Percentiles rank a stretch among this genome's conserved stretches.
Conservation (phyloP, 2,329 filamentous ascomycete genomes). For the Fusarium praegraminearum region DNA sequence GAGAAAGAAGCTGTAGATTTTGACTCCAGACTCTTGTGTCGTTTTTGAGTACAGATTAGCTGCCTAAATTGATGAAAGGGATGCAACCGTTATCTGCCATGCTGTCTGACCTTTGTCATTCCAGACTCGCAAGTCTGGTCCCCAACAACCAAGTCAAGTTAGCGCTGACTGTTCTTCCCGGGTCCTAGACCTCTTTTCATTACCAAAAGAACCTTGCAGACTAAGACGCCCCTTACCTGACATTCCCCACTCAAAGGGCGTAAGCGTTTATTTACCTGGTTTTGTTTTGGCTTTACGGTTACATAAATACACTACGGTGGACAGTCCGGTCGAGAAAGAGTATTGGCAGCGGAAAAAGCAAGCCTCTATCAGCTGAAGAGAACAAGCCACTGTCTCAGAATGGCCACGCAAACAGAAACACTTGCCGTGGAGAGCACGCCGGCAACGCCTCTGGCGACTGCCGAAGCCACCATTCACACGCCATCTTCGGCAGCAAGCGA, state of each 20-base stretch:
- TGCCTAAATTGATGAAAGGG: no score
- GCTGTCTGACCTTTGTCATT: neutral
- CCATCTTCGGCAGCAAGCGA: neutral
- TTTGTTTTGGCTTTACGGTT: neutral
- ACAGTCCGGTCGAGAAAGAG: no score
- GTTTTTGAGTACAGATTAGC: neutral
- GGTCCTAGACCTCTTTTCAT: neutral
- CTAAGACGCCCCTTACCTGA: constrained; percentile 3
- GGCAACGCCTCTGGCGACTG: neutral
- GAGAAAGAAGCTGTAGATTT: neutral
- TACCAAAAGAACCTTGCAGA: neutral
- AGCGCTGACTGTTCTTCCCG: constrained; percentile 3
- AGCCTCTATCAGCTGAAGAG: neutral
- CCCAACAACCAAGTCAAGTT: neutral
- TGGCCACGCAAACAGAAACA: constrained; percentile 13
- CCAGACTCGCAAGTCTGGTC: neutral
- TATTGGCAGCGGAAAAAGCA: neutral
- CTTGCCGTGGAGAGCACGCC: neutral
- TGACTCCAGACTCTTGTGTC: neutral
- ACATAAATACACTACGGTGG: neutral
- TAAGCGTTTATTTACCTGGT: neutral
- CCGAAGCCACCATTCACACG: neutral
- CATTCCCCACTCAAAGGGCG: constrained; percentile 23
- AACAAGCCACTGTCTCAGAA: neutral
- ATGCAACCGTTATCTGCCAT: neutral